Percentiles rank a stretch among this genome's conserved stretches.
Evolutionary conservation across 352 stramenopile genomes (phyloP).

Genomic region (Globisporangium camurandrum): DNA sequence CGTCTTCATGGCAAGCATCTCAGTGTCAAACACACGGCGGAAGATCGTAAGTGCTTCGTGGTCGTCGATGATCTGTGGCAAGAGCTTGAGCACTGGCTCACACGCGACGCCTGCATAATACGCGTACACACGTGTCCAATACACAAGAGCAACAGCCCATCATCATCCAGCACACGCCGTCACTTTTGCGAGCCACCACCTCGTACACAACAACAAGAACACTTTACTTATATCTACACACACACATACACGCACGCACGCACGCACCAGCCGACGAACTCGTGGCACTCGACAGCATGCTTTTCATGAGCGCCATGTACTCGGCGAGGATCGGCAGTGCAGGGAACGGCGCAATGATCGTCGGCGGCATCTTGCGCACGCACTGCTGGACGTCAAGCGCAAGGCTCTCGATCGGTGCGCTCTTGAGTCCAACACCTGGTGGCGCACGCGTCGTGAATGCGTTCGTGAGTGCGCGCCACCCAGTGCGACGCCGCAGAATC

Average conservation of each 20-base stretch:
- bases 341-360: constrained; percentile 57
- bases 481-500: constrained; percentile 50
- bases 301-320: constrained; percentile 66
- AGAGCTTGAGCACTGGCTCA: constrained; percentile 57
- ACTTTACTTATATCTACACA: too few relatives aligned
- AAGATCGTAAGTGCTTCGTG: constrained; percentile 58
- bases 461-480: constrained; percentile 66
- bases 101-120: constrained; percentile 48
- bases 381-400: constrained; percentile 40
- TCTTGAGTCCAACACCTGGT: constrained; percentile 62
- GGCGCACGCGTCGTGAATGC: constrained; percentile 47
- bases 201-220: neutral
- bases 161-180: neutral
- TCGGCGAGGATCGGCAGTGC: constrained; percentile 59
- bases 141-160: neutral
- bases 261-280: constrained; percentile 33
- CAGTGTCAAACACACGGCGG: constrained; percentile 43
- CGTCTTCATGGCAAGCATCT: constrained; percentile 34
- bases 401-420: constrained; percentile 36
- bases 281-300: constrained; percentile 29
- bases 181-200: neutral
- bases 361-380: constrained; percentile 53
- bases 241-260: neutral
- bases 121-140: neutral
- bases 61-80: constrained; percentile 67